phyloP scores from a whole-genome alignment of 768 basidiomycete genomes.

The Naganishia vaughanmartiniae region DNA sequence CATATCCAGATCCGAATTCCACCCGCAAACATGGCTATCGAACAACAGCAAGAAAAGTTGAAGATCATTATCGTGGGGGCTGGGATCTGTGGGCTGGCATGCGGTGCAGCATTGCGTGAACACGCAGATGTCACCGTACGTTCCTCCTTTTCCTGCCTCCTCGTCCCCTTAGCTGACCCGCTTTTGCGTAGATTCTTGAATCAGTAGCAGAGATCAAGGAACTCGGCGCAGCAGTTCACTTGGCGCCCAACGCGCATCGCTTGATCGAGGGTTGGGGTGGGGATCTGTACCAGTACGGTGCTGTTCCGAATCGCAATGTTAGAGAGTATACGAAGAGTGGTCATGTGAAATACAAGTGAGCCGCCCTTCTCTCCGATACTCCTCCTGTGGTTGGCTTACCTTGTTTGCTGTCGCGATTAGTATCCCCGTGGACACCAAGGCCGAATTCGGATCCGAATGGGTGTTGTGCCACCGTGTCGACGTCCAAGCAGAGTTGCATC shows the following conservation, averaged over 20 bases:
- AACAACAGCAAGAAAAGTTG: conserved; percentile 2
- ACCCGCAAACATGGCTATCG: conserved; percentile 3
- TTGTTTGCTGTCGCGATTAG: background rate
- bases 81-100: conserved; percentile 29
- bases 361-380: background rate
- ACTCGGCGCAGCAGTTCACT: conserved; percentile 32
- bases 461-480: conserved; percentile 35
- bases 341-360: conserved; percentile 12
- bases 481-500: conserved; percentile 29
- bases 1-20: background rate
- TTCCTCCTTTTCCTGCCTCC: background rate
- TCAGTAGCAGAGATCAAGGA: conserved; percentile 21
- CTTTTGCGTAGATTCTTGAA: conserved; percentile 15
- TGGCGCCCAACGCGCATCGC: conserved; percentile 31
- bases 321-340: conserved; percentile 14
- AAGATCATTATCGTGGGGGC: conserved; percentile 30
- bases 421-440: conserved; percentile 10
- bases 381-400: too few species aligned
- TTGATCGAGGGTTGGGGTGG: conserved; percentile 30
- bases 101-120: conserved; percentile 23
- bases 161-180: background rate
- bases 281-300: conserved; percentile 20
- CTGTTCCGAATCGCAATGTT: conserved; percentile 1
- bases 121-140: conserved; percentile 28
- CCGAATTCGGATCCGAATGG: conserved; percentile 28